Conservation (phyloP, 345 rosid genomes). For the Euphorbia pulcherrima region DNA sequence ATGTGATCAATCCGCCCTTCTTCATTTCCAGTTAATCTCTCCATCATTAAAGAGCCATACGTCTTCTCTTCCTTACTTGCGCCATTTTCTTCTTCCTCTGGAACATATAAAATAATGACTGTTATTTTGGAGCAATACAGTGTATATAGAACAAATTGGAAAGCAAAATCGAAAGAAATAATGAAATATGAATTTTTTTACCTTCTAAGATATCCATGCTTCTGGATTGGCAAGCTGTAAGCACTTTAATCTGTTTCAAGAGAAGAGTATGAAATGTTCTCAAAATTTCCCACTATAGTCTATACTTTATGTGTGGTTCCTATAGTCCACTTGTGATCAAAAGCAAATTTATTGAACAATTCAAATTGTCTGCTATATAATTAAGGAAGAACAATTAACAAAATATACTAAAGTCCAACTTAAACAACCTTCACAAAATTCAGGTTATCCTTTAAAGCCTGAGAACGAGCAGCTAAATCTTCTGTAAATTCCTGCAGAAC, state of each 20-base stretch:
- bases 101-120: neutral
- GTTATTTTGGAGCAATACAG: neutral
- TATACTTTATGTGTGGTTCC: neutral
- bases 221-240: conserved; percentile 76
- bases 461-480: conserved; percentile 74
- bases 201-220: conserved; percentile 53
- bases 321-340: neutral
- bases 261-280: conserved; percentile 8
- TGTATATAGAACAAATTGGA: neutral
- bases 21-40: conserved; percentile 68
- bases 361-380: neutral
- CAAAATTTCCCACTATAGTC: neutral
- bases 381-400: neutral
- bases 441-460: conserved; percentile 53
- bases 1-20: conserved; percentile 85
- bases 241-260: conserved; percentile 57
- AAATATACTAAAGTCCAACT: neutral
- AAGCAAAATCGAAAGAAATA: neutral
- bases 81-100: conserved; percentile 44
- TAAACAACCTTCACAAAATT: conserved; percentile 49
- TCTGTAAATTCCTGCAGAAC: conserved; percentile 68
- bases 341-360: neutral
- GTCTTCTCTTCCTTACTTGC: conserved; percentile 53
- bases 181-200: conserved; percentile 15
- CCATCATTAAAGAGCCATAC: conserved; percentile 82